Evolutionary conservation across 805 yeast species (phyloP), one percentile per base, ranked within the genome.

Genomic region (Ogataea dorogensis): DNA sequence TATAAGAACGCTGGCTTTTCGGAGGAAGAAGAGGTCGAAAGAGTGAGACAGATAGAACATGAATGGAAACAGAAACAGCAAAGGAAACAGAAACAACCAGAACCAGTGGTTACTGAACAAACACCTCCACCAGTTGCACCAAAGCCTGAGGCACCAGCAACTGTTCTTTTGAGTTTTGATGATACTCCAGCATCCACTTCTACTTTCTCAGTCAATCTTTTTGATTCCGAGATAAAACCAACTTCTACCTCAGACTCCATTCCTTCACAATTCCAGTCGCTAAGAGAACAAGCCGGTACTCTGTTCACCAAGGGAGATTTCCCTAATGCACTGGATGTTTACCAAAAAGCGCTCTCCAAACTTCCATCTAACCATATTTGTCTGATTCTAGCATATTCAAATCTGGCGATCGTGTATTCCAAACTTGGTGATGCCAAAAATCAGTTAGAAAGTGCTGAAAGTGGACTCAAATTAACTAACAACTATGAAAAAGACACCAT

Each of bases 281-380:
- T 68, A 18, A 76, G 78, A 42, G 61, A 59, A 6, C 68, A 68
- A 17, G 98, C 88, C 5, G 64, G 76, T 5, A 70, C 69, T 12
- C 70, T 78, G 1, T 93, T 79, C 64, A 75, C 76, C 38, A 71
- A 77, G n/a, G 99, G 99, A 13, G 91, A 93, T 56, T 93, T 82
- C 56, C 58, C 77, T 4, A 54, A 64, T 4, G 89, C 98, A 0
- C 64, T 76, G 10, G 70, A 64, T 18, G 68, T 70, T 36, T 93
- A 85, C 54, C 68, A 75, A 20, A 64, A 71, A 25, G 54, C 77
- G 31, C 50, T 70, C 17, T 40, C 49, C 10, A 52, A 76, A 3
- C 63, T 88, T 2, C 94, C 96, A 0, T 47, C 53, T 1, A 64
- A 65, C 7, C 95, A 91, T 57, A 71, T 79, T 19, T 67, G 80